Base-by-base conservation (phyloP, 805 yeast species). In the Yamadazyma laniorum region DNA sequence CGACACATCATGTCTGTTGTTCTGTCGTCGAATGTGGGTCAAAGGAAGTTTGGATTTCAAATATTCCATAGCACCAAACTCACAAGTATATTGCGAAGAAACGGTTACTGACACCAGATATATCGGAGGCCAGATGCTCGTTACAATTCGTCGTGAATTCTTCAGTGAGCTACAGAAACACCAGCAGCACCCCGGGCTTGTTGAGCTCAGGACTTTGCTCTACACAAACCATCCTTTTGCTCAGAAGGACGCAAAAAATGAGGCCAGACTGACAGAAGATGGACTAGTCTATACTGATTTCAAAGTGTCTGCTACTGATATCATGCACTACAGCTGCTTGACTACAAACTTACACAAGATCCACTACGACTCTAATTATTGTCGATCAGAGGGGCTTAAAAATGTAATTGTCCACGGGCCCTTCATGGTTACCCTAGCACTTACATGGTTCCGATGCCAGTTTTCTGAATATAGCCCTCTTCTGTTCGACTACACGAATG, bases 341-440 rank as follows among this genome's bases (percentile, higher is more conserved):
- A 81, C 93, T 1, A 81, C 80, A 62, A 91, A 91, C 56, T 71
- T 95, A 3, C 99, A 91, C 59, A 72, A 74, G 41, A 86, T 91
- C 27, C 99, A 91, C 61, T 81, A 79, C 57, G 85, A 86, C 52
- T 55, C 58, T 5, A 46, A 47, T 1, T 86, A 85, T 55, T 72
- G 87, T 6, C n/a, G 33, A 14, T 39, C 50, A 2, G 98, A 91
- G 52, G 69, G 75, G 1, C 75, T 87, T 34, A 80, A 82, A 0
- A 65, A 68, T 25, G 57, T 81, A 0, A 61, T 91, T 1, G 80
- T 83, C 0, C 95, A 86, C 31, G 99, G 96, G 0, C 96, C 97
- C 0, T 66, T 90, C 37, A 64, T 85, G 41, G 73, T 85, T 1
- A 79, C 83, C 6, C 45, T 85, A 26, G 47, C 79, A 25, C 54